These are phyloP conservation scores for Fusarium compactum DNA, from an alignment of 2,329 filamentous ascomycete genomes.

Conservation along the genomic window DNA sequence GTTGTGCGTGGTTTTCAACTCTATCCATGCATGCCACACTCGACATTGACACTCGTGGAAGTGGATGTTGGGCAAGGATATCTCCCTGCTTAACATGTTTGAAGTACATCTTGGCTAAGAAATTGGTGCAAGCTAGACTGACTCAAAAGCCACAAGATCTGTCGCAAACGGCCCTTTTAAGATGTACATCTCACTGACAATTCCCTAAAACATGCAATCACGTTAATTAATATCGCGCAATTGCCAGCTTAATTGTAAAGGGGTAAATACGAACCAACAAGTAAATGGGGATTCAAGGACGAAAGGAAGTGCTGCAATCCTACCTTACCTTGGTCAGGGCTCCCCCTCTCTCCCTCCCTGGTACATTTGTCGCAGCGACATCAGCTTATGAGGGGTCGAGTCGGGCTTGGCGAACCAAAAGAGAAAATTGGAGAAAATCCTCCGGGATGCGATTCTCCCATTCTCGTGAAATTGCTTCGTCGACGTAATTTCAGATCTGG, in stretches of 20 bases:
- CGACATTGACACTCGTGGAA: too few species aligned
- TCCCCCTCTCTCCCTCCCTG: background rate
- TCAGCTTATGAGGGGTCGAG: background rate
- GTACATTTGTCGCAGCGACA: background rate
- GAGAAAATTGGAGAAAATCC: slow-evolving; percentile 3
- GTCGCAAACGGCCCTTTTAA: background rate
- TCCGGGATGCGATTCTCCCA: background rate
- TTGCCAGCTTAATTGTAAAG: background rate
- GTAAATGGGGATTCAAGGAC: background rate
- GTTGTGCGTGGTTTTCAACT: background rate
- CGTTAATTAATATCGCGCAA: slow-evolving; percentile 14
- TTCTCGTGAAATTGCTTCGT: background rate
- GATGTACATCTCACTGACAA: background rate
- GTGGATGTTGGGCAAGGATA: too few species aligned
- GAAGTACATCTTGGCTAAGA: background rate
- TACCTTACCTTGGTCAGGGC: background rate
- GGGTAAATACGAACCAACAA: background rate
- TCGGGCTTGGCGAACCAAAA: background rate
- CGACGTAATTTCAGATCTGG: background rate
- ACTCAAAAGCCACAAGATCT: slow-evolving; percentile 17
- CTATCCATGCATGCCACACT: background rate
- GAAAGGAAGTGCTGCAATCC: background rate
- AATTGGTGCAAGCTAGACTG: slow-evolving; percentile 4
- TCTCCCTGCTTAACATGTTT: slow-evolving; percentile 2
- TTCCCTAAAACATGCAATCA: slow-evolving; percentile 2